These are phyloP conservation scores for Arabidopsis lyrata DNA, from an alignment of 441 rosid genomes.

Conservation along the genomic window DNA sequence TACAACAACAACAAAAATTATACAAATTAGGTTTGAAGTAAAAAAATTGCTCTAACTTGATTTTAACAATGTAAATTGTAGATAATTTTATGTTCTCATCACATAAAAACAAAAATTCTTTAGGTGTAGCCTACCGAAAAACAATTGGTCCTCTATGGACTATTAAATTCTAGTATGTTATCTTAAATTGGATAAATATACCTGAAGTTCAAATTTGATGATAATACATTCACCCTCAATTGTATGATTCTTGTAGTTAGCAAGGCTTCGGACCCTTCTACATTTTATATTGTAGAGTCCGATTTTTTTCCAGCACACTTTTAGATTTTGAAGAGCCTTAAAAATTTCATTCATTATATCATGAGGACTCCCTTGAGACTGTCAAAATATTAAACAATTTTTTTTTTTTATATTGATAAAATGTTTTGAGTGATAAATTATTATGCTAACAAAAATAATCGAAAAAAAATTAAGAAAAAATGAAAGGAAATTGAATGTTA, in stretches of 20 bases:
- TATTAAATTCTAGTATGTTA: neutral
- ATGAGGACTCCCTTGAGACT: constrained; percentile 80
- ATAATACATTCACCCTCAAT: neutral
- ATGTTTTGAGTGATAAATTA: too few relatives aligned
- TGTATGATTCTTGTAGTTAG: neutral
- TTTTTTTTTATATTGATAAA: too few relatives aligned
- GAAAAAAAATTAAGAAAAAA: too few relatives aligned
- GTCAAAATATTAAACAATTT: too few relatives aligned
- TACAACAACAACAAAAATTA: constrained; percentile 27
- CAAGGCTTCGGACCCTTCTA: constrained; percentile 56
- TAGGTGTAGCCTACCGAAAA: too few relatives aligned
- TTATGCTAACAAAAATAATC: too few relatives aligned
- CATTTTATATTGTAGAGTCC: constrained; percentile 92
- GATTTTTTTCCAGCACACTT: constrained; percentile 83
- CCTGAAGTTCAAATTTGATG: constrained; percentile 33
- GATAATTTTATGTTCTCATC: neutral
- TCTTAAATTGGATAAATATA: neutral
- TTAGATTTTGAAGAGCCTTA: constrained; percentile 76
- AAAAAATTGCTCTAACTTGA: neutral
- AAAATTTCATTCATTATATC: constrained; percentile 88
- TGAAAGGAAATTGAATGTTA: too few relatives aligned
- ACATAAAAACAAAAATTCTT: neutral
- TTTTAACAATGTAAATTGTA: neutral
- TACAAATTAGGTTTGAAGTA: neutral
- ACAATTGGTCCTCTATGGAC: too few relatives aligned